Conservation (phyloP, 2,329 filamentous ascomycete species). For the Coniochaeta prunicola region DNA sequence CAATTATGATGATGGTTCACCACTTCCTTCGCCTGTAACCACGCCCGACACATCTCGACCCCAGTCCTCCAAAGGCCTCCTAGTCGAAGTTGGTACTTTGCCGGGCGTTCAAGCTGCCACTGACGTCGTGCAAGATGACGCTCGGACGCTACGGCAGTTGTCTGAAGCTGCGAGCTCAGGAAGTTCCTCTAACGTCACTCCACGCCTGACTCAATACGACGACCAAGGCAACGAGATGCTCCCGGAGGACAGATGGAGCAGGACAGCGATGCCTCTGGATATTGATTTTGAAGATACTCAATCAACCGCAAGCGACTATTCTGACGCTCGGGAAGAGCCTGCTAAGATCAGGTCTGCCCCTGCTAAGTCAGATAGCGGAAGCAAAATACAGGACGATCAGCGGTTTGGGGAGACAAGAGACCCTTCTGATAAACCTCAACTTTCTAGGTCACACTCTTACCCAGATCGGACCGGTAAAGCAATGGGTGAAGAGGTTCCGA, state of each 20-base stretch:
- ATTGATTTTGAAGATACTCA: slow-evolving; percentile 14
- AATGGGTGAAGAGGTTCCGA: neutral
- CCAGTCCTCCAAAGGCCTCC: slow-evolving; percentile 28
- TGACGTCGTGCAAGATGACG: slow-evolving; percentile 11
- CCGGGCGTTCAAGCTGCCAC: slow-evolving; percentile 3
- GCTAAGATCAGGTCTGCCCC: neutral
- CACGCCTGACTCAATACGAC: slow-evolving; percentile 7
- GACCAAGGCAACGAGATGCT: slow-evolving; percentile 1
- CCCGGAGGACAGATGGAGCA: slow-evolving; percentile 14
- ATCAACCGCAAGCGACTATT: slow-evolving; percentile 10
- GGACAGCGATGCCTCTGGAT: slow-evolving; percentile 14
- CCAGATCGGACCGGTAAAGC: neutral
- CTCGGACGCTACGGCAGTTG: slow-evolving; percentile 11
- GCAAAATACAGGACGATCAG: neutral
- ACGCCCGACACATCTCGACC: slow-evolving; percentile 36
- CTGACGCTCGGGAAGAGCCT: neutral
- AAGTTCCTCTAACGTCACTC: slow-evolving; percentile 13
- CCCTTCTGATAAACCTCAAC: neutral
- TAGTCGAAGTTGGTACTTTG: slow-evolving; percentile 9
- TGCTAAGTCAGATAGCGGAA: neutral
- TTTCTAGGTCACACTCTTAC: neutral
- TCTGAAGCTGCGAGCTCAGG: slow-evolving; percentile 6
- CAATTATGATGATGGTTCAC: slow-evolving; percentile 30
- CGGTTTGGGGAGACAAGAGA: neutral
- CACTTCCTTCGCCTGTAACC: slow-evolving; percentile 27